Conservation (phyloP, 2,329 filamentous ascomycete genomes). For the Mycocentrospora acerina region DNA sequence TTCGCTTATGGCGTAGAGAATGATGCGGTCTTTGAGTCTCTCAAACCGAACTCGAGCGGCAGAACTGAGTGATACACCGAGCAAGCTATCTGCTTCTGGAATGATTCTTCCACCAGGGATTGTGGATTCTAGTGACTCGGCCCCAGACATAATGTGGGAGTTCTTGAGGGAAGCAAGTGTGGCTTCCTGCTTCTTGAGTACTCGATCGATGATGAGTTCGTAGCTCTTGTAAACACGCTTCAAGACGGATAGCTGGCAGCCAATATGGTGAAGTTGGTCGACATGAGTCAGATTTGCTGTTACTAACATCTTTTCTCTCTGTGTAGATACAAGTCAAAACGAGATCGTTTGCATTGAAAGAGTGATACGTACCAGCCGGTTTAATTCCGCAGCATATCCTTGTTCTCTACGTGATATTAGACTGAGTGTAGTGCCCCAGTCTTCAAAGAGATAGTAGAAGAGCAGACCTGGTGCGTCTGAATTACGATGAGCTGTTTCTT, state of each 20-base stretch:
- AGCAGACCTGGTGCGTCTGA: slow-evolving; percentile 61
- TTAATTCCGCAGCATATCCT: slow-evolving; percentile 51
- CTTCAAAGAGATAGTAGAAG: slow-evolving; percentile 69
- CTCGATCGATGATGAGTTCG: slow-evolving; percentile 60
- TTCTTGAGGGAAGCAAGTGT: slow-evolving; percentile 48
- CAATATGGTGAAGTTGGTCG: slow-evolving; percentile 59
- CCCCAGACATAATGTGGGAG: slow-evolving; percentile 41
- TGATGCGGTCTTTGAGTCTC: slow-evolving; percentile 59
- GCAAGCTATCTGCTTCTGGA: slow-evolving; percentile 40
- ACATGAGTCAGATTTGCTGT: slow-evolving; percentile 50
- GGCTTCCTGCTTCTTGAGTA: slow-evolving; percentile 51
- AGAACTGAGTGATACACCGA: slow-evolving; percentile 49
- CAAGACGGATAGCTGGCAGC: slow-evolving; percentile 61
- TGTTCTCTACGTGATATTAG: slow-evolving; percentile 54
- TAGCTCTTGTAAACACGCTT: slow-evolving; percentile 64
- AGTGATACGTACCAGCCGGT: slow-evolving; percentile 47
- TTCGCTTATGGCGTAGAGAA: slow-evolving; percentile 62
- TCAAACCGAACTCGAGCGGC: slow-evolving; percentile 61
- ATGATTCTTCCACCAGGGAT: slow-evolving; percentile 23
- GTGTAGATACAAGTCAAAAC: slow-evolving; percentile 9
- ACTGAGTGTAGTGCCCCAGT: slow-evolving; percentile 62
- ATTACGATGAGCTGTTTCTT: slow-evolving; percentile 49
- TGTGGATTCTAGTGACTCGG: slow-evolving; percentile 32
- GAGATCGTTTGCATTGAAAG: no score
- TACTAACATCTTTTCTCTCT: slow-evolving; percentile 58